Evolutionary conservation across 2,329 filamentous ascomycete species (phyloP).

Genomic region (Mariannaea sp.): DNA sequence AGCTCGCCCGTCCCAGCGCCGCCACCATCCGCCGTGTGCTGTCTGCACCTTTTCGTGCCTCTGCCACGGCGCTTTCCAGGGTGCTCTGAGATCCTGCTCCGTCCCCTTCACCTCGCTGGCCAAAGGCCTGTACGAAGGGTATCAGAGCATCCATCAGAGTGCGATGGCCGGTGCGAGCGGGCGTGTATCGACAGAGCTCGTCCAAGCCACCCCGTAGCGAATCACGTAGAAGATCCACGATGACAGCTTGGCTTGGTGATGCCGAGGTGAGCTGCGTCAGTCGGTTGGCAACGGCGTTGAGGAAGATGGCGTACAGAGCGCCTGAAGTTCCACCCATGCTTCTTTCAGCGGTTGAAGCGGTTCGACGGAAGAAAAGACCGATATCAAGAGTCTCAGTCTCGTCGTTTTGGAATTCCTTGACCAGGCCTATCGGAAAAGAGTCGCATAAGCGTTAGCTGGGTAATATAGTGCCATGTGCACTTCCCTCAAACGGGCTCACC

Average conservation of each 20-base stretch:
- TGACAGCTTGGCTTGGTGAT: not conserved
- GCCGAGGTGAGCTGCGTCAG: slow-evolving; percentile 25
- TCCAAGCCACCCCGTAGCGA: slow-evolving; percentile 27
- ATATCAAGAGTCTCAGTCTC: slow-evolving; percentile 24
- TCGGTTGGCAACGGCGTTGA: slow-evolving; percentile 67
- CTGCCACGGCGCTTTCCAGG: slow-evolving; percentile 46
- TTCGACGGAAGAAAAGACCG: slow-evolving; percentile 31
- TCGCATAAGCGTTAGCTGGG: not conserved
- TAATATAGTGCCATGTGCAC: no score
- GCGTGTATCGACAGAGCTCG: slow-evolving; percentile 60
- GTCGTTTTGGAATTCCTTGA: slow-evolving; percentile 32
- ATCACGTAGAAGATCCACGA: slow-evolving; percentile 18
- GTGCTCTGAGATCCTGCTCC: slow-evolving; percentile 57
- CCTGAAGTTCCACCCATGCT: slow-evolving; percentile 78
- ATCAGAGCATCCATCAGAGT: slow-evolving; percentile 74
- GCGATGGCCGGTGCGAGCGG: slow-evolving; percentile 71
- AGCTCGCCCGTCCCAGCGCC: slow-evolving; percentile 73
- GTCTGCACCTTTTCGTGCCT: slow-evolving; percentile 53
- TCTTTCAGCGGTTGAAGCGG: slow-evolving; percentile 51
- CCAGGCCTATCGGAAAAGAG: slow-evolving; percentile 22
- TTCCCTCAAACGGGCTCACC: slow-evolving; percentile 17
- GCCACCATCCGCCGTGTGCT: slow-evolving; percentile 76
- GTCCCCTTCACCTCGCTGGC: no score
- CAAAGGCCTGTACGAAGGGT: slow-evolving; percentile 68
- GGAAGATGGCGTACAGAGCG: slow-evolving; percentile 77